A percentile compares a stretch with the other conserved stretches of the same genome.
Conservation (phyloP, 345 rosid genomes). For the Clarkia xantiana region DNA sequence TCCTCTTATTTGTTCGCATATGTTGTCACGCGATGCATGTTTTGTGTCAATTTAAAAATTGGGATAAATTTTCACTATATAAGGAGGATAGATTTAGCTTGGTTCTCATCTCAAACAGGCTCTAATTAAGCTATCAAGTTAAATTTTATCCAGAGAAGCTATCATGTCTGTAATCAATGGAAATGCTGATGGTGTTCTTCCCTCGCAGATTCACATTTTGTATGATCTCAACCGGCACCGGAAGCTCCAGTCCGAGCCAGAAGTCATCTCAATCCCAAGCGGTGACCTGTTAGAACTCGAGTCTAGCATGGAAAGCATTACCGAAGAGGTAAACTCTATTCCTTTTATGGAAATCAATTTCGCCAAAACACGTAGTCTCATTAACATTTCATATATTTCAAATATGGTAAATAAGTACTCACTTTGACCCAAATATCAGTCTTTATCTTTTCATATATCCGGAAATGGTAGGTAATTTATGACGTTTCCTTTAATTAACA, state of each 20-base stretch:
- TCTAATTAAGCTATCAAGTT: neutral
- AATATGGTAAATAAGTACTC: neutral
- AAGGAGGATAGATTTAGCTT: neutral
- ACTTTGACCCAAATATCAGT: no score
- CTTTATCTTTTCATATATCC: no score
- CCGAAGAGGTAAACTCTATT: conserved; percentile 3
- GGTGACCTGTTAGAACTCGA: conserved; percentile 1
- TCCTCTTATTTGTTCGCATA: neutral
- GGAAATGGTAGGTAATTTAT: no score
- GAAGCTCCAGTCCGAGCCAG: neutral
- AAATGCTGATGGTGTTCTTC: neutral
- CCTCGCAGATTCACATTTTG: neutral
- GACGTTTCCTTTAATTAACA: no score
- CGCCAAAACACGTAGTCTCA: neutral
- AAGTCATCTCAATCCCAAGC: neutral
- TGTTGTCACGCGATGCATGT: conserved; percentile 1
- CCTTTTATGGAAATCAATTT: neutral
- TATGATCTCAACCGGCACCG: neutral
- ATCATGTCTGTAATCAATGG: neutral
- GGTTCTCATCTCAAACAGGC: neutral
- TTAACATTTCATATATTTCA: neutral
- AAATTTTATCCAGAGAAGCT: neutral
- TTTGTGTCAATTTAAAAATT: conserved; percentile 1
- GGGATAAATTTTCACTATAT: neutral
- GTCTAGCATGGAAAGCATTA: neutral